These are phyloP conservation scores for Glarea lozoyensis DNA, from an alignment of 495 filamentous ascomycete species.

Conservation along the genomic window DNA sequence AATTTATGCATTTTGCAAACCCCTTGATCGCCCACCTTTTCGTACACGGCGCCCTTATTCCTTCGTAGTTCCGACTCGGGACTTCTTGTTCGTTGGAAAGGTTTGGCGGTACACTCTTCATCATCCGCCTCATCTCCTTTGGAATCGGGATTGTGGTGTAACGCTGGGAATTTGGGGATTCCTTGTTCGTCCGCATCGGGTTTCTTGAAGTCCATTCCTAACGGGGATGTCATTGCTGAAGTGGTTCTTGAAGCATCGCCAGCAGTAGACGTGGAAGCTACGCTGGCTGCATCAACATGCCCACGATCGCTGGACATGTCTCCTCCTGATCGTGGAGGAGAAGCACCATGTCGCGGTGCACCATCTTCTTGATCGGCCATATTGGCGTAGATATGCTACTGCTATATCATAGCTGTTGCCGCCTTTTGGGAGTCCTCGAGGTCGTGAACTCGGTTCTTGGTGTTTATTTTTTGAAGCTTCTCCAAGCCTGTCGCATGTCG, in stretches of 20 bases:
- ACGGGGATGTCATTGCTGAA: slow-evolving; percentile 20
- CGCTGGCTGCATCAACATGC: slow-evolving; percentile 15
- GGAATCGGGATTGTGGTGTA: slow-evolving; percentile 10
- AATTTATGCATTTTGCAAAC: slow-evolving; percentile 91
- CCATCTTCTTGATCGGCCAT: slow-evolving; percentile 20
- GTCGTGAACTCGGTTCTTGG: too few relatives aligned
- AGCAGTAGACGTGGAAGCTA: slow-evolving; percentile 9
- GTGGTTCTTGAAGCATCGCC: slow-evolving; percentile 17
- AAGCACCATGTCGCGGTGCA: slow-evolving; percentile 9
- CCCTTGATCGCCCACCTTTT: slow-evolving; percentile 56
- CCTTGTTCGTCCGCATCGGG: slow-evolving; percentile 5
- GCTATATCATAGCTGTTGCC: too few relatives aligned
- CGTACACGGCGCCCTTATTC: slow-evolving; percentile 40
- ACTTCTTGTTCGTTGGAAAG: slow-evolving; percentile 54
- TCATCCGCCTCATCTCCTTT: slow-evolving; percentile 42
- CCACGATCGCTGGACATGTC: slow-evolving; percentile 9
- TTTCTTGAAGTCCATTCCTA: slow-evolving; percentile 14
- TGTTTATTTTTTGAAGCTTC: too few relatives aligned
- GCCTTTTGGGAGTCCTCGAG: too few relatives aligned
- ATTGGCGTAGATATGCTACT: slow-evolving; percentile 7
- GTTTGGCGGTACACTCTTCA: slow-evolving; percentile 55
- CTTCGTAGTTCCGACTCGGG: slow-evolving; percentile 40
- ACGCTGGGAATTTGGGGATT: slow-evolving; percentile 14
- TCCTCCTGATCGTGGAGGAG: slow-evolving; percentile 5
- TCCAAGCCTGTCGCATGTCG: too few relatives aligned